Conservation (phyloP, 805 yeast species). For the Nakazawaea ernobii region DNA sequence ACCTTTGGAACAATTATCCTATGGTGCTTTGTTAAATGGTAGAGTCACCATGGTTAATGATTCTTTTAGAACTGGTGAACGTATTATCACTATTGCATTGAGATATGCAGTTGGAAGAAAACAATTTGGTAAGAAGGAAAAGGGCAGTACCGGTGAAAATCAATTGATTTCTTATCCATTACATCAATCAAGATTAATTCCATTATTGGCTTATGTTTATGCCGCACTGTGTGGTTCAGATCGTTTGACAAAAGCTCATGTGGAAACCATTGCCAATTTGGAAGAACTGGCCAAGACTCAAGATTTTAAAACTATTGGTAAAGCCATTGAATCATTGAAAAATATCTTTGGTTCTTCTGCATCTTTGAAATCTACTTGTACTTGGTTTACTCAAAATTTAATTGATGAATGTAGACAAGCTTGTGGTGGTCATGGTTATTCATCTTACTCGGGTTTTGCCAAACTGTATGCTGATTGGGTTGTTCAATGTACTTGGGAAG, state of each 20-base stretch:
- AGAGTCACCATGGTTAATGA: slow-evolving; percentile 88
- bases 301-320: slow-evolving; percentile 36
- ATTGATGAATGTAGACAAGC: slow-evolving; percentile 90
- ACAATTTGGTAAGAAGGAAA: slow-evolving; percentile 57
- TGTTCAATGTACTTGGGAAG: slow-evolving; percentile 99
- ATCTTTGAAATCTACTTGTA: slow-evolving; percentile 80
- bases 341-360: slow-evolving; percentile 80
- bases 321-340: slow-evolving; percentile 59
- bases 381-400: slow-evolving; percentile 77
- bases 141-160: slow-evolving; percentile 29
- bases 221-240: slow-evolving; percentile 69
- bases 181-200: slow-evolving; percentile 84
- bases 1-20: slow-evolving; percentile 83
- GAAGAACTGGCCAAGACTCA: slow-evolving; percentile 47
- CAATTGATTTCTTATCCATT: slow-evolving; percentile 82
- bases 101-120: slow-evolving; percentile 88
- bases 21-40: slow-evolving; percentile 83
- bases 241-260: slow-evolving; percentile 50
- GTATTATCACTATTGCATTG: slow-evolving; percentile 77
- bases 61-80: slow-evolving; percentile 73
- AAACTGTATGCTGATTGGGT: slow-evolving; percentile 89
- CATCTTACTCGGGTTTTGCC: slow-evolving; percentile 88
- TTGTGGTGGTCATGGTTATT: slow-evolving; percentile 96
- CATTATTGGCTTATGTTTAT: slow-evolving; percentile 76
- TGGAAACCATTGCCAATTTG: slow-evolving; percentile 43